phyloP scores from a whole-genome alignment of 176 grass and related monocot species.

The Juncus inflexus region DNA sequence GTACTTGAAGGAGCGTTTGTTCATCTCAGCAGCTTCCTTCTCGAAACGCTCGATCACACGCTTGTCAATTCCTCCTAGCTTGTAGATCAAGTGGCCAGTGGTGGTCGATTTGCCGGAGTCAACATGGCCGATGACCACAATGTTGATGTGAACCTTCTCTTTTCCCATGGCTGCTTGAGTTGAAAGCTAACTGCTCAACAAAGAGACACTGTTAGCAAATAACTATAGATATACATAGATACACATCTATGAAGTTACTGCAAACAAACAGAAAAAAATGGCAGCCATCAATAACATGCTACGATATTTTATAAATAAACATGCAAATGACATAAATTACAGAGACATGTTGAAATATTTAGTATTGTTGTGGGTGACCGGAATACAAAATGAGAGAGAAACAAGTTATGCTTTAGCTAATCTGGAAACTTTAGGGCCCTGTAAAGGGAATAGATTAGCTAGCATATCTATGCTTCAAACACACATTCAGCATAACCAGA shows the following conservation, averaged over 20 bases:
- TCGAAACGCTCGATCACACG: constrained; percentile 78
- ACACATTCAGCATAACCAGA: not conserved
- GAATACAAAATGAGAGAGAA: not conserved
- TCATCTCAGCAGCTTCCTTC: constrained; percentile 75
- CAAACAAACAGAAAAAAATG: not conserved
- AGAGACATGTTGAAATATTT: not conserved
- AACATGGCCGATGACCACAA: constrained; percentile 77
- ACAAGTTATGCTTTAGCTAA: not conserved
- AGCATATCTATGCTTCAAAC: constrained; percentile 7
- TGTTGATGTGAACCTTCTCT: constrained; percentile 75
- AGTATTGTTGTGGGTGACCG: no score
- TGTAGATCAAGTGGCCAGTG: constrained; percentile 83
- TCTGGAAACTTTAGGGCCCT: not conserved
- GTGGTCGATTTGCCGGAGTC: constrained; percentile 86
- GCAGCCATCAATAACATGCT: no score
- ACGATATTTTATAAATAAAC: no score
- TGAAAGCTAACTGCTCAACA: constrained; percentile 7
- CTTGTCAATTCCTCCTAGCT: constrained; percentile 90
- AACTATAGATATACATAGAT: no score
- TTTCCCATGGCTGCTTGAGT: constrained; percentile 47
- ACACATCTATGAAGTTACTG: not conserved
- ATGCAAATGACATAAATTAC: not conserved
- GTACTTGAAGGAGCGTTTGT: constrained; percentile 84
- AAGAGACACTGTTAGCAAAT: not conserved
- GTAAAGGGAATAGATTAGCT: not conserved